These are phyloP conservation scores for Turnera subulata DNA, from an alignment of 345 rosid species.

Conservation along the genomic window DNA sequence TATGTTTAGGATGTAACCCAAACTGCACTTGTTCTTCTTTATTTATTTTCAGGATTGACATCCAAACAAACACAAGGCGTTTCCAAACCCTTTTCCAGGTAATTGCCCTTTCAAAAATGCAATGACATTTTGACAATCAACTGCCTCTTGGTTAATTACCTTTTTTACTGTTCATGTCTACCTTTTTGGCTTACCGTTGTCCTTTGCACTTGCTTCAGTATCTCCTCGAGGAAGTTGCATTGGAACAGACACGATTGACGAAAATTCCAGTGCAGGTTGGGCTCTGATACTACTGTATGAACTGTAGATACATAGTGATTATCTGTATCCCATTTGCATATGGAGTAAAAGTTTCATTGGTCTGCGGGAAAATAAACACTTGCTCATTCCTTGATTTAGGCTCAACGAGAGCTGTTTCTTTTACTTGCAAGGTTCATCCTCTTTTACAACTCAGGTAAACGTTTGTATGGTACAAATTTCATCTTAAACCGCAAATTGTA, in stretches of 20 bases:
- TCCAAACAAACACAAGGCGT: constrained; percentile 78
- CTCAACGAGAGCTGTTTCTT: constrained; percentile 79
- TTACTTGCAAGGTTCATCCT: constrained; percentile 85
- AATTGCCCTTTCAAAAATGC: constrained; percentile 14
- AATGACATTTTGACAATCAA: neutral
- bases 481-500: neutral
- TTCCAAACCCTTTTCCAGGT: constrained; percentile 81
- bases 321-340: no score
- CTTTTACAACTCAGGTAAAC: constrained; percentile 79
- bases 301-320: no score
- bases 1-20: no score
- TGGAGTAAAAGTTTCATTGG: no score
- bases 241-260: constrained; percentile 54
- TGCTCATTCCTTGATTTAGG: constrained; percentile 37
- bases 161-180: neutral
- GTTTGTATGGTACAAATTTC: neutral
- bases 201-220: constrained; percentile 44
- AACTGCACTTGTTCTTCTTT: neutral
- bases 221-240: constrained; percentile 84
- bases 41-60: constrained; percentile 72
- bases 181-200: neutral
- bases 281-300: neutral
- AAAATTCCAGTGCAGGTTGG: constrained; percentile 83
- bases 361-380: no score
- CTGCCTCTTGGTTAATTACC: neutral